Evolutionary conservation across 495 filamentous ascomycete species (phyloP), one percentile per base, ranked within the genome.

Genomic region (Aeminium ludgeri): DNA sequence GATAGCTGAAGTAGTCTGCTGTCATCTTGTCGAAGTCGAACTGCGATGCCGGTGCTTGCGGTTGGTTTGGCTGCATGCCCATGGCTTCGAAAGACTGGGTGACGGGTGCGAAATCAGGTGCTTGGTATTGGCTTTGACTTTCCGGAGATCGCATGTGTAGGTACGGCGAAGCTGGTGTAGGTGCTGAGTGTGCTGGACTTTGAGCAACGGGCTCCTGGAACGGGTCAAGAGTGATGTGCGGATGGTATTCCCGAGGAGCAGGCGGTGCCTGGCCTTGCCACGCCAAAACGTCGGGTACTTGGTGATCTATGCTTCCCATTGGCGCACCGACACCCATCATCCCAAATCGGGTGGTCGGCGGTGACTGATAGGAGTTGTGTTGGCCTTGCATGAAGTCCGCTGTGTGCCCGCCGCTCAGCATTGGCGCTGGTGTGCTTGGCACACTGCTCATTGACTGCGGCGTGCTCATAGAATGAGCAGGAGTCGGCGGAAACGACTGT

Each of bases 301-400:
- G 13, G 25, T 2, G 2, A 15, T 29, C 7, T 3, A 20, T 16
- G 20, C 17, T 34, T 2, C 47, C 38, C 23, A 34, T 30, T 12
- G 42, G 43, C 6, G 36, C 37, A 10, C 43, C 47, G 7, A 50
- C 12, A 18, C 38, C 47, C 47, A 50, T 50, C 47, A 50, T 50
- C 4, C 47, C 43, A 27, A 50, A 50, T 16, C 42, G 36, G 15
- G 47, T 36, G 8, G 30, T 30, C 12, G 12, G 20, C 18, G 44
- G 37, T 13, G 45, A 46, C 16, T 40, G 37, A 12, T 20, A 30
- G 3, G 19, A 29, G 12, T n/a, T 15, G 13, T 6, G 36, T 8
- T 36, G 37, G 10, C 13, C 30, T 4, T 36, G 15, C 11, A 32
- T 11, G 5, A 15, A 5, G 13, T 12, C 23, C n/a, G n/a, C n/a